Percentiles rank a stretch among this genome's conserved stretches.
phyloP scores from a whole-genome alignment of 371 early-diverging fungal species.

The Syncephalastrum monosporum region DNA sequence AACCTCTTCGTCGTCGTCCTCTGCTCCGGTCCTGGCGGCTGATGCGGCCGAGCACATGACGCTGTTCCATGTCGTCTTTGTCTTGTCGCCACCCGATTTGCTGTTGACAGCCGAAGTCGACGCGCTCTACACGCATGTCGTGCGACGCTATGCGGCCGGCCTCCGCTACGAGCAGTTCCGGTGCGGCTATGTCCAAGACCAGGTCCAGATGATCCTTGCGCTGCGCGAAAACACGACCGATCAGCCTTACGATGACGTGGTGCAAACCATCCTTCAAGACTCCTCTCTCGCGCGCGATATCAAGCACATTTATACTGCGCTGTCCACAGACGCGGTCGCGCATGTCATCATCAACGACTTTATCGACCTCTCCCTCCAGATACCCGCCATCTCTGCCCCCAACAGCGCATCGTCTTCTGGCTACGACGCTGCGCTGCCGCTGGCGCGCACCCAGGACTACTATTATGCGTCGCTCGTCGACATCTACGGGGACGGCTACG shows the following conservation, averaged over 20 bases:
- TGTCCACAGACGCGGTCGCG: conserved; percentile 55
- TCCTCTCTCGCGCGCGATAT: conserved; percentile 63
- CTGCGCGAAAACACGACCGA: conserved; percentile 24
- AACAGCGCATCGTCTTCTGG: conserved; percentile 7
- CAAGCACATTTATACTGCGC: conserved; percentile 57
- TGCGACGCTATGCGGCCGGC: conserved; percentile 71
- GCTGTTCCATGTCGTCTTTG: conserved; percentile 84
- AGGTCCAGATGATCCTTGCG: conserved; percentile 71
- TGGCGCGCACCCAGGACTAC: conserved; percentile 18
- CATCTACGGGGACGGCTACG: conserved; percentile 56
- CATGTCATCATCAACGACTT: conserved; percentile 78
- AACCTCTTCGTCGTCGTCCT: conserved; percentile 1
- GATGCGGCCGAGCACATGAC: conserved; percentile 55
- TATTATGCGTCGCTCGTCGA: conserved; percentile 36
- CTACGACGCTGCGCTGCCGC: conserved; percentile 4
- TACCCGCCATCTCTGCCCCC: conserved; percentile 39
- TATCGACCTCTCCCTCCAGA: conserved; percentile 74
- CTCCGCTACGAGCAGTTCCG: conserved; percentile 81
- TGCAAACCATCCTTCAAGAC: conserved; percentile 33
- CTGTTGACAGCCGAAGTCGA: conserved; percentile 63
- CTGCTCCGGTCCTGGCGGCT: background rate
- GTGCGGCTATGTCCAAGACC: conserved; percentile 76
- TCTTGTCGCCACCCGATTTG: conserved; percentile 55
- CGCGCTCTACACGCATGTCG: conserved; percentile 70
- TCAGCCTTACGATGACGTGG: conserved; percentile 36